phyloP scores from a whole-genome alignment of 31 red algal genomes.

The Odonthalia washingtoniensis region DNA sequence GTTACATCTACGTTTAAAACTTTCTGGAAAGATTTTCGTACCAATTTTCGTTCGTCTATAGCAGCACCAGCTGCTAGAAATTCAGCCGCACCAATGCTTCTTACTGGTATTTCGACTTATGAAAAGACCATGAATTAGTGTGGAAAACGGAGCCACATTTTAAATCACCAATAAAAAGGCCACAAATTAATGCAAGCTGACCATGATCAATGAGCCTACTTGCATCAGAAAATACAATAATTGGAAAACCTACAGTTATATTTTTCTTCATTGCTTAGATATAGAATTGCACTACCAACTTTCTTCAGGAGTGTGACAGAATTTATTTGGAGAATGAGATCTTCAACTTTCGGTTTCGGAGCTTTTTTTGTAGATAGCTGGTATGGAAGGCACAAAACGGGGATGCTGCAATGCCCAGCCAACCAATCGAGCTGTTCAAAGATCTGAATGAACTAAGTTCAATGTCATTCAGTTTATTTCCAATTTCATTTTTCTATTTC shows the following conservation, averaged over 20 bases:
- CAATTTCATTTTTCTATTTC: no score
- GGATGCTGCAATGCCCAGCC: slow-evolving; percentile 10
- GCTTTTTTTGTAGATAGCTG: neutral
- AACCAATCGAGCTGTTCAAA: slow-evolving; percentile 7
- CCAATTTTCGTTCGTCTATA: no score
- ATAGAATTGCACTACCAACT: neutral
- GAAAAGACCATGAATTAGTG: neutral
- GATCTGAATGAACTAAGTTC: neutral
- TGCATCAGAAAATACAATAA: slow-evolving; percentile 7
- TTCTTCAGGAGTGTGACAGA: neutral
- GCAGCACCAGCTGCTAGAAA: no score
- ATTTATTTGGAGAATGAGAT: neutral
- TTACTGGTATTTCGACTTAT: no score
- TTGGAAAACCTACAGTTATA: no score
- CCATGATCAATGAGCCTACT: neutral
- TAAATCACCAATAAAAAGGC: slow-evolving; percentile 6
- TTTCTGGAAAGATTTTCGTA: no score
- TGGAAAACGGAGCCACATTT: neutral
- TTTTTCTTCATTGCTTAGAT: neutral
- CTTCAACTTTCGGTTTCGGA: neutral
- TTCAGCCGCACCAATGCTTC: no score
- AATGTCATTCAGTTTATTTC: no score
- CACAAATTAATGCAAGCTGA: no score
- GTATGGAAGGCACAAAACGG: neutral
- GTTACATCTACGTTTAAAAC: no score